Conservation (phyloP, 306 rosid species). For the Trifolium dubium region DNA sequence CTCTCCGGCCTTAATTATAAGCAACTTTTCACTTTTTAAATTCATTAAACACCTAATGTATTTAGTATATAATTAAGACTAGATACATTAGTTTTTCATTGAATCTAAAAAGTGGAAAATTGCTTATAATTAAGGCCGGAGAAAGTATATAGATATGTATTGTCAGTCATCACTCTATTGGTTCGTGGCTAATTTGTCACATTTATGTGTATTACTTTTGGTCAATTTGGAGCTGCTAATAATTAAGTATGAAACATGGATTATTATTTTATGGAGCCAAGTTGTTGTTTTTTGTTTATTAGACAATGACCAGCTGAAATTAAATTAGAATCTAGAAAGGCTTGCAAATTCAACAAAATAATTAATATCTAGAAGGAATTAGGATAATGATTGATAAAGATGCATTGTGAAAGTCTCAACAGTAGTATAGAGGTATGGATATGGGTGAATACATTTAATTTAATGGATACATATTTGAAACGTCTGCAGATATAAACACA, state of each 20-base stretch:
- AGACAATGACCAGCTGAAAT: not conserved
- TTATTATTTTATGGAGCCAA: constrained; percentile 6
- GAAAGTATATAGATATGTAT: too few relatives aligned
- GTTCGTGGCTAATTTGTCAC: constrained; percentile 23
- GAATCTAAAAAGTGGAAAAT: too few relatives aligned
- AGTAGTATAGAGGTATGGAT: not conserved
- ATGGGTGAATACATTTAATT: not conserved
- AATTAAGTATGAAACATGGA: not conserved
- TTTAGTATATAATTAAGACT: too few relatives aligned
- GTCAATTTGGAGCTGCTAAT: constrained; percentile 44
- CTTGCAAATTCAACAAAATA: constrained; percentile 27
- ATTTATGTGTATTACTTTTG: constrained; percentile 3
- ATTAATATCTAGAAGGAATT: not conserved
- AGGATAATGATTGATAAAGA: constrained; percentile 18
- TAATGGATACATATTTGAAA: not conserved
- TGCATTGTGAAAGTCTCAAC: not conserved
- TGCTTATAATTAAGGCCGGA: too few relatives aligned
- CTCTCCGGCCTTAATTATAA: too few relatives aligned
- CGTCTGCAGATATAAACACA: not conserved
- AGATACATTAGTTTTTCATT: too few relatives aligned
- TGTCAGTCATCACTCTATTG: not conserved
- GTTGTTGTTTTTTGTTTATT: not conserved
- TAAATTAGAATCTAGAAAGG: constrained; percentile 43
- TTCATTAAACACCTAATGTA: too few relatives aligned
- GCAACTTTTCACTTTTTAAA: too few relatives aligned